phyloP scores from a whole-genome alignment of 2,329 filamentous ascomycete genomes.

The Verticillium nonalfalfae region DNA sequence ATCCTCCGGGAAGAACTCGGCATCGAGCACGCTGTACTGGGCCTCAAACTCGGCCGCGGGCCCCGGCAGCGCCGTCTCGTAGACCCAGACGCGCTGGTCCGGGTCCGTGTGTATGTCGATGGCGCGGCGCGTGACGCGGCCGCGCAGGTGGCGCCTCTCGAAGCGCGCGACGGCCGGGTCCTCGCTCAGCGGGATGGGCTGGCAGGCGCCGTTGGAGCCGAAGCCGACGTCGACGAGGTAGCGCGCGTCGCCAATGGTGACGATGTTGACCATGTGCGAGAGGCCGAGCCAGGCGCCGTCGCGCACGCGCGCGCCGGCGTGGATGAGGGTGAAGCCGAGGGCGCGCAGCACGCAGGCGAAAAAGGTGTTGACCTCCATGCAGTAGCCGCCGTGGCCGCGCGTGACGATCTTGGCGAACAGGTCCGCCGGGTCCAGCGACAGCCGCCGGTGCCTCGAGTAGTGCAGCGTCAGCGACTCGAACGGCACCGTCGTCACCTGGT shows the following conservation, averaged over 20 bases:
- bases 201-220: slow-evolving; percentile 36
- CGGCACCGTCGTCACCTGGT: slow-evolving; percentile 42
- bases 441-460: slow-evolving; percentile 30
- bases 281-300: slow-evolving; percentile 15
- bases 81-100: slow-evolving; percentile 31
- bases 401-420: slow-evolving; percentile 39
- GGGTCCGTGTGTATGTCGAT: slow-evolving; percentile 24
- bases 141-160: slow-evolving; percentile 17
- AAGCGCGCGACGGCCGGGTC: slow-evolving; percentile 32
- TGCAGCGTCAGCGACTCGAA: slow-evolving; percentile 50
- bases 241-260: slow-evolving; percentile 39
- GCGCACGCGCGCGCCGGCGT: slow-evolving; percentile 38
- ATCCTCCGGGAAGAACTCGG: slow-evolving; percentile 38
- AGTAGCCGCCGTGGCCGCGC: slow-evolving; percentile 43
- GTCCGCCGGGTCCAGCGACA: slow-evolving; percentile 30
- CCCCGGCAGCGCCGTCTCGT: slow-evolving; percentile 20
- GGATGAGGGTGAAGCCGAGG: slow-evolving; percentile 43
- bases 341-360: slow-evolving; percentile 40
- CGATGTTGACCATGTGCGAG: slow-evolving; percentile 53
- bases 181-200: slow-evolving; percentile 23
- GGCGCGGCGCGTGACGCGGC: slow-evolving; percentile 32
- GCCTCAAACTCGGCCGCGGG: slow-evolving; percentile 30
- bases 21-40: slow-evolving; percentile 45
- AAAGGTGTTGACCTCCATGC: slow-evolving; percentile 40
- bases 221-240: slow-evolving; percentile 56